phyloP scores from a whole-genome alignment of 2,329 filamentous ascomycete species.

The Xylaria sp. region DNA sequence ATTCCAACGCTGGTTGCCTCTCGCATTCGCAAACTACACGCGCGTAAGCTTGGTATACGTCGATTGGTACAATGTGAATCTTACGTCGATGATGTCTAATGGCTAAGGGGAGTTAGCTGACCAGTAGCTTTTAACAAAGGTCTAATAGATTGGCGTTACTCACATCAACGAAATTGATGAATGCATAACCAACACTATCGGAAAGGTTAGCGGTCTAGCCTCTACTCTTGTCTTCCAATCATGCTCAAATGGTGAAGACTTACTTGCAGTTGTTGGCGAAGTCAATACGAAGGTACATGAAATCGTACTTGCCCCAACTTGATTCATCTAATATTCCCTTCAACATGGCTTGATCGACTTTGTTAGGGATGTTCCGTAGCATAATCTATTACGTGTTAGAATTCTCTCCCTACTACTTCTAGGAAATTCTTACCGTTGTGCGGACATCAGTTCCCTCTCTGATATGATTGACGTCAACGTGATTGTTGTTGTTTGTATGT shows the following conservation, averaged over 20 bases:
- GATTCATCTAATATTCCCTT: constrained; percentile 81
- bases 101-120: constrained; percentile 59
- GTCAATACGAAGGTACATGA: constrained; percentile 92
- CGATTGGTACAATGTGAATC: constrained; percentile 34
- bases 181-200: constrained; percentile 88
- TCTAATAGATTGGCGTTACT: constrained; percentile 42
- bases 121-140: constrained; percentile 41
- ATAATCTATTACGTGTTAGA: constrained; percentile 68
- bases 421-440: constrained; percentile 66
- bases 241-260: constrained; percentile 39
- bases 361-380: constrained; percentile 94
- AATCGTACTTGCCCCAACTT: constrained; percentile 85
- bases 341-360: constrained; percentile 77
- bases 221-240: background rate
- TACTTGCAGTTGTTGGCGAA: constrained; percentile 85
- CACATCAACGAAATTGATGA: constrained; percentile 90
- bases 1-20: constrained; percentile 77
- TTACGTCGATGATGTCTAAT: constrained; percentile 73
- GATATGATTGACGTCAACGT: constrained; percentile 66
- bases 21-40: constrained; percentile 71
- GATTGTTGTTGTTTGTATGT: constrained; percentile 61
- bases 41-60: background rate
- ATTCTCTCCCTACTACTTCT: background rate
- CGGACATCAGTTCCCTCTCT: constrained; percentile 72
- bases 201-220: constrained; percentile 37